Evolutionary conservation across 805 yeast species (phyloP).

Genomic region (Schwanniomyces occidentalis): DNA sequence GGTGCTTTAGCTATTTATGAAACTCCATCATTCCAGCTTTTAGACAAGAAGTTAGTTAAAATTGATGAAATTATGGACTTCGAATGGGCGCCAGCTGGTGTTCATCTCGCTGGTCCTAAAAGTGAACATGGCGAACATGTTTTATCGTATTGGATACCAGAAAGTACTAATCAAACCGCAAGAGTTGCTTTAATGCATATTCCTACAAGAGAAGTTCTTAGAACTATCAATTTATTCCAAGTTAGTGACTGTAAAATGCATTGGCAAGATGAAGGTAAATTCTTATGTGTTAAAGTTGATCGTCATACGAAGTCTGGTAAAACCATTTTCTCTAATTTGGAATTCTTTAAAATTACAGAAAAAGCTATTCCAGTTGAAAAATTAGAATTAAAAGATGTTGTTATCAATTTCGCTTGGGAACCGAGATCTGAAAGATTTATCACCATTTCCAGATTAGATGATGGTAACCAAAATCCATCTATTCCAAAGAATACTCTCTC

Average conservation of each 20-base stretch:
- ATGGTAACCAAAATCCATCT: slow-evolving; percentile 59
- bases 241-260: slow-evolving; percentile 86
- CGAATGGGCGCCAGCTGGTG: slow-evolving; percentile 92
- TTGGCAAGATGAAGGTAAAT: slow-evolving; percentile 90
- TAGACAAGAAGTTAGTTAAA: slow-evolving; percentile 84
- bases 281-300: slow-evolving; percentile 90
- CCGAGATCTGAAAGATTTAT: slow-evolving; percentile 88
- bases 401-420: slow-evolving; percentile 92
- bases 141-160: slow-evolving; percentile 97
- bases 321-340: slow-evolving; percentile 87
- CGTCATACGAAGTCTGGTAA: slow-evolving; percentile 95
- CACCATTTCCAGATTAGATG: slow-evolving; percentile 65
- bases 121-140: slow-evolving; percentile 60
- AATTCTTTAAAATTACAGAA: slow-evolving; percentile 84
- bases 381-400: slow-evolving; percentile 87
- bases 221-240: slow-evolving; percentile 93
- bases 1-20: slow-evolving; percentile 92
- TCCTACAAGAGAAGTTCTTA: slow-evolving; percentile 76
- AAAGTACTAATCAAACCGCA: slow-evolving; percentile 86
- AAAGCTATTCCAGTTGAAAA: slow-evolving; percentile 94
- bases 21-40: slow-evolving; percentile 69
- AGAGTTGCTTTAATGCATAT: slow-evolving; percentile 88
- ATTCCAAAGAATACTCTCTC: slow-evolving; percentile 65
- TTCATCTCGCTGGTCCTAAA: slow-evolving; percentile 58
- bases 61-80: slow-evolving; percentile 86